Base-by-base conservation (phyloP, 1,284 basidiomycete species). In the Fomitopsis pinicola region DNA sequence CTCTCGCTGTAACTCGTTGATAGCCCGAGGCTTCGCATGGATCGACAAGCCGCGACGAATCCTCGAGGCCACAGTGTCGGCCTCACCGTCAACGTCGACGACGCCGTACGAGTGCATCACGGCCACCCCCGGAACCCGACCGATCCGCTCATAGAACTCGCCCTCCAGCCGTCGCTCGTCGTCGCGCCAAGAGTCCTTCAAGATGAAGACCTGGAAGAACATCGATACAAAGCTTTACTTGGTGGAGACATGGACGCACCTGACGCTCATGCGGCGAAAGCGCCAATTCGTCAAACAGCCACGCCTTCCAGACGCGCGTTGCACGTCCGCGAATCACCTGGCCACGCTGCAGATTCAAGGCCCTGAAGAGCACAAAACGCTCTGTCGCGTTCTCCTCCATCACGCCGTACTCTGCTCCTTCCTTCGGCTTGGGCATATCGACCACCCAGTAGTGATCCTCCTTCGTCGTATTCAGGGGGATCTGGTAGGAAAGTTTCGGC, bases 121-220 rank as follows among this genome's bases (percentile, higher is more conserved):
- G 1, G 59, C 59, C 2, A 60, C 38, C 2, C 59, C 59, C 0
- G 42, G 15, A 12, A 26, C 38, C 1, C 5, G 28, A 3, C 59
- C 59, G n/a, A 60, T 57, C 22, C 44, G 10, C 26, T 28, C 3
- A 17, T 61, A 63, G 9, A 61, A 33, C n/a, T 61, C 62, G 7
- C 62, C 62, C 22, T 63, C 62, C 26, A 52, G 19, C 4, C 36
- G 28, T 12, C 62, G 60, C 5, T 55, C 30, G 26, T 63, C 60
- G 44, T 63, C 62, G 50, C 60, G 19, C 62, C 62, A 63, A 1
- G 46, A 54, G 30, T 63, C 62, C 38, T 62, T 63, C 33, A 58
- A 22, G 19, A 63, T 44, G 53, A 53, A 63, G 2, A 50, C 48
- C 62, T 63, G 30, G 0, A 14, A 5, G 38, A 35, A 30, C n/a